These are phyloP conservation scores for Leptodermis oblonga DNA, from an alignment of 257 asterid genomes.

Conservation along the genomic window DNA sequence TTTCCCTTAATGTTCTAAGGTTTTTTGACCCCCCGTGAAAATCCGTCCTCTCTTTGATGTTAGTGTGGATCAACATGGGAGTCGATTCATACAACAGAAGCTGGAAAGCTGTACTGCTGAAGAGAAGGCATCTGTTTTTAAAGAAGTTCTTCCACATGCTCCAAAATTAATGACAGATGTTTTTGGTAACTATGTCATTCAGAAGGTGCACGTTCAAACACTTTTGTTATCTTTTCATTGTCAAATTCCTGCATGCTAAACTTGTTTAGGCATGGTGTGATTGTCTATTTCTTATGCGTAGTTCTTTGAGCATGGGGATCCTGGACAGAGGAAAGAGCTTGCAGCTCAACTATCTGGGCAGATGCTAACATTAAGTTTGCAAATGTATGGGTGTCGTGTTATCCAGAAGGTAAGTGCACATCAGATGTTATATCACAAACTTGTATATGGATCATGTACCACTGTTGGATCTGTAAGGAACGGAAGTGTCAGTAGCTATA, in stretches of 20 bases:
- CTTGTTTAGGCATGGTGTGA: neutral
- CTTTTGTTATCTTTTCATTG: slow-evolving; percentile 10
- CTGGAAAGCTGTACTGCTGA: slow-evolving; percentile 68
- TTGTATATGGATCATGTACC: neutral
- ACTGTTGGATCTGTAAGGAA: neutral
- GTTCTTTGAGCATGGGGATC: slow-evolving; percentile 85
- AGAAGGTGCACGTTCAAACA: slow-evolving; percentile 51
- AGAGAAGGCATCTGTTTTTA: slow-evolving; percentile 65
- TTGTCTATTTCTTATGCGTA: slow-evolving; percentile 29
- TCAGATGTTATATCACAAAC: slow-evolving; percentile 2
- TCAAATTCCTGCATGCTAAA: neutral
- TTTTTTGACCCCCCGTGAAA: neutral
- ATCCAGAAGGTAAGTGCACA: slow-evolving; percentile 70
- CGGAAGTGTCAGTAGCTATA: neutral
- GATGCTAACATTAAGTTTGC: slow-evolving; percentile 71
- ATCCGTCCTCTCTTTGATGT: slow-evolving; percentile 17
- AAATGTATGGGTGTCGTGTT: slow-evolving; percentile 97
- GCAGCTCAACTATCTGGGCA: slow-evolving; percentile 66
- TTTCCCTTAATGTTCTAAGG: neutral
- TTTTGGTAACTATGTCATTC: slow-evolving; percentile 90
- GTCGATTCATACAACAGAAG: slow-evolving; percentile 84
- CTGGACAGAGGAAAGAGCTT: slow-evolving; percentile 70
- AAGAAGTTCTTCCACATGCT: slow-evolving; percentile 78
- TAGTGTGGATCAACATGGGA: slow-evolving; percentile 91
- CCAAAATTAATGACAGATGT: slow-evolving; percentile 74